phyloP scores from a whole-genome alignment of 345 rosid genomes.

The Turnera subulata region DNA sequence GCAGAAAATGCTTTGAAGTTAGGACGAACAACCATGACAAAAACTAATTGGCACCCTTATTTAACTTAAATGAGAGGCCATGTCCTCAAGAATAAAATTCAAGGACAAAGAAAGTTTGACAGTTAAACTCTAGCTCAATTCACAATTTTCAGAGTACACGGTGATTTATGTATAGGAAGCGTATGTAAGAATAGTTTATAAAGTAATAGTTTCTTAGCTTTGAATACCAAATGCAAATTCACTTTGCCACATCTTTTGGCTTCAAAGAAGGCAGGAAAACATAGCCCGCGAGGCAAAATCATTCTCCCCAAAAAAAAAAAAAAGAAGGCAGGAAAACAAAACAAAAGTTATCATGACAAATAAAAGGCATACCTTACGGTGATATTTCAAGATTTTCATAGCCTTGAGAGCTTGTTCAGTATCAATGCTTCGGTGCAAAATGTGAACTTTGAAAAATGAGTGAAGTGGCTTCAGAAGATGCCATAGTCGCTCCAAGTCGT shows the following conservation, averaged over 20 bases:
- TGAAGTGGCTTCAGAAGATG: conserved; percentile 46
- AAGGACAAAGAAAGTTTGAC: too few relatives aligned
- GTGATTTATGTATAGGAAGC: too few relatives aligned
- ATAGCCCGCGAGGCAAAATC: too few relatives aligned
- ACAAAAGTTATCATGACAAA: conserved; percentile 4
- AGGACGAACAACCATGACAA: conserved; percentile 9
- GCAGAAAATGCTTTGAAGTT: conserved; percentile 16
- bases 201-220: too few relatives aligned
- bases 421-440: conserved; percentile 80
- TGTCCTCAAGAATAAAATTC: too few relatives aligned
- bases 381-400: conserved; percentile 82
- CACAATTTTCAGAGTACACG: too few relatives aligned
- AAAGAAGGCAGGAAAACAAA: not conserved
- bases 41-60: too few relatives aligned
- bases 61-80: too few relatives aligned
- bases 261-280: not conserved
- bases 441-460: conserved; percentile 69
- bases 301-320: too few relatives aligned
- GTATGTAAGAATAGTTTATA: too few relatives aligned
- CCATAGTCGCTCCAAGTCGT: conserved; percentile 83
- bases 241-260: not conserved
- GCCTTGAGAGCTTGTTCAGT: conserved; percentile 79
- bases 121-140: too few relatives aligned
- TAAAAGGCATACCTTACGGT: conserved; percentile 64
- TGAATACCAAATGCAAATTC: conserved; percentile 1